Evolutionary conservation across 2,329 filamentous ascomycete species (phyloP), one percentile per base, ranked within the genome.

Genomic region (Chrysosporium keratinophilum): DNA sequence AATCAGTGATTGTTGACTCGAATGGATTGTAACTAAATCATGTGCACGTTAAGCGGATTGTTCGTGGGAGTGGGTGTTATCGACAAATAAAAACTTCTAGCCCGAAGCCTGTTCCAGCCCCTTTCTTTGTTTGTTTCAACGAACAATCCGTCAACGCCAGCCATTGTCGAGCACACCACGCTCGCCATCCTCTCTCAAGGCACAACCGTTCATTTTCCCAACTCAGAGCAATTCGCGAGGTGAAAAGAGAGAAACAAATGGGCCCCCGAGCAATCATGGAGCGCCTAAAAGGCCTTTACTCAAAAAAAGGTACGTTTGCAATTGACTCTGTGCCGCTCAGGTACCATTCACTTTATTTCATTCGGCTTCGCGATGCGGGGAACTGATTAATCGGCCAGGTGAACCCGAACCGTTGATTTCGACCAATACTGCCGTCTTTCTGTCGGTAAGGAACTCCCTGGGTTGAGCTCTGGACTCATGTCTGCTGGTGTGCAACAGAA

Each of bases 341-440:
- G 23, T 28, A 28, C 7, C 31, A 14, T 37, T 43, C 11, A 20
- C 35, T 19, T 23, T 20, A n/a, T n/a, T n/a, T n/a, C 28, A 12
- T 35, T 42, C 10, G 19, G 42, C 19, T 23, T n/a, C 17, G 5
- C 31, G 4, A 2, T 15, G 43, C 5, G 51, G 41, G 7, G 12
- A 19, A 49, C 37, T 49, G 19, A 47, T 31, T 20, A 23, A 35
- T 14, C 12, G 19, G 4, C 35, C 44, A 45, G 44, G 40, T 55
- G 53, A 59, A 50, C 57, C 54, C 11, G 46, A 54, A 37, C 57
- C 57, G 15, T 19, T 56, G 48, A 55, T 59, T 44, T 56, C 57
- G 3, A 50, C 50, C 11, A 34, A 52, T 37, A 34, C 51, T 12
- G 57, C 56, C 19, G 52, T 59, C 17, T 5, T 52, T 34, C 43